Percentiles rank a stretch among this genome's conserved stretches.
Evolutionary conservation across 495 filamentous ascomycete genomes (phyloP).

Genomic region (Talaromyces liani): DNA sequence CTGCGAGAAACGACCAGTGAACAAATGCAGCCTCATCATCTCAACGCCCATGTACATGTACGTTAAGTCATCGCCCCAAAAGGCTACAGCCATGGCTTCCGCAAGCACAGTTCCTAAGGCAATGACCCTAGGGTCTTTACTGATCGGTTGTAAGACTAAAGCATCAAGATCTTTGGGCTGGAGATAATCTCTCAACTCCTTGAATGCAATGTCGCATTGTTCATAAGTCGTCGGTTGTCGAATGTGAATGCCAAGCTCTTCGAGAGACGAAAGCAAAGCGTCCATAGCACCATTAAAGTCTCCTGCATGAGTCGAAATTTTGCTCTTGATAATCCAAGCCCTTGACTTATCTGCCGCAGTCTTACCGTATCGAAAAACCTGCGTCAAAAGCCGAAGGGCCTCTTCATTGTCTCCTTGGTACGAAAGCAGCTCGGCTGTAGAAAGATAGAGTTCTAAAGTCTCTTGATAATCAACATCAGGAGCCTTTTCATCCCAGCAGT

Average conservation of each 20-base stretch:
- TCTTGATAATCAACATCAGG: slow-evolving; percentile 82
- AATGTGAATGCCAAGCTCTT: slow-evolving; percentile 57
- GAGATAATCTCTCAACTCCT: slow-evolving; percentile 49
- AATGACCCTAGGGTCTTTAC: slow-evolving; percentile 46
- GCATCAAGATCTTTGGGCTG: slow-evolving; percentile 50
- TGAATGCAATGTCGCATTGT: slow-evolving; percentile 66
- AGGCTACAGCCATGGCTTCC: slow-evolving; percentile 72
- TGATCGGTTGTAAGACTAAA: slow-evolving; percentile 42
- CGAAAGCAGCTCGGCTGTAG: slow-evolving; percentile 74
- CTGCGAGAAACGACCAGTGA: slow-evolving; percentile 59
- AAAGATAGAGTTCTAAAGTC: slow-evolving; percentile 64
- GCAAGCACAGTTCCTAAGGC: slow-evolving; percentile 67
- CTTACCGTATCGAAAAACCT: slow-evolving; percentile 57
- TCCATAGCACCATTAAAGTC: slow-evolving; percentile 61
- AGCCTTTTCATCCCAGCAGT: slow-evolving; percentile 64
- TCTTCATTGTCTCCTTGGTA: slow-evolving; percentile 61
- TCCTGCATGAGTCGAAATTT: slow-evolving; percentile 65
- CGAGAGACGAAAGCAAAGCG: slow-evolving; percentile 58
- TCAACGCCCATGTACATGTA: slow-evolving; percentile 72
- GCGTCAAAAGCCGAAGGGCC: slow-evolving; percentile 55
- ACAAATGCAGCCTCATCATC: slow-evolving; percentile 63
- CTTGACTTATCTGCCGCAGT: slow-evolving; percentile 67
- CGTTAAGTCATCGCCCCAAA: slow-evolving; percentile 67
- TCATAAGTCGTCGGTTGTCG: slow-evolving; percentile 60
- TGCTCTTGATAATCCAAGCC: slow-evolving; percentile 69